Evolutionary conservation across 2,329 filamentous ascomycete genomes (phyloP), one percentile per base, ranked within the genome.

Genomic region (Cytospora paraplurivora): DNA sequence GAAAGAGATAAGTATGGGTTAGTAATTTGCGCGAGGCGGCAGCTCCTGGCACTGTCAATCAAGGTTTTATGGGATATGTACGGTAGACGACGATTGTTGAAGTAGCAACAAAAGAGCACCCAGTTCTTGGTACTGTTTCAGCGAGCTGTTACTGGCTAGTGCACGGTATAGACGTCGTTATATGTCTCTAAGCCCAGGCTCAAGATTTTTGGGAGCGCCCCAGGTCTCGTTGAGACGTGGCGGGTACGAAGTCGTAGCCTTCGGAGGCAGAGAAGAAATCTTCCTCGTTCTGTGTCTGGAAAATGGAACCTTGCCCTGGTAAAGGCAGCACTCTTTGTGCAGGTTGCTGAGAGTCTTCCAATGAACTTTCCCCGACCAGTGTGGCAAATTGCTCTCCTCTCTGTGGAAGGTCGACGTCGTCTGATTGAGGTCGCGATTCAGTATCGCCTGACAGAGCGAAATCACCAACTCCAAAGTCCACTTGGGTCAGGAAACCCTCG

Each of bases 181-280:
- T 4, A 10, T 47, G 7, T 10, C 8, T 10, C 5, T 12, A 11
- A 4, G 10, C 44, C n/a, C n/a, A 47, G 12, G 44, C 44, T 38
- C 37, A 49, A 33, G 15, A 35, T 47, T 38, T 19, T 17, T 6
- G 32, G 15, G 55, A 49, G 33, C 38, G 54, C 1, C 55, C 54
- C 44, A 32, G 7, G 4, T 34, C 37, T 17, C 52, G 51, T 41
- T 52, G 59, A 15, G 56, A 58, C 13, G 64, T 57, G 15, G 64
- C 57, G n/a, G 62, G 62, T 15, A 66, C 62, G 17, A 62, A 19
- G 21, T 64, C 62, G 62, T 58, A 61, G 19, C 57, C 64, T 11
- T 66, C 64, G 7, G 57, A 62, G 4, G 57, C 64, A 52, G 62
- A 58, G 21, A 64, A 64, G 21, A 64, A 66, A 19, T 65, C 52